Conservation (phyloP, 345 rosid species). For the Salix purpurea region DNA sequence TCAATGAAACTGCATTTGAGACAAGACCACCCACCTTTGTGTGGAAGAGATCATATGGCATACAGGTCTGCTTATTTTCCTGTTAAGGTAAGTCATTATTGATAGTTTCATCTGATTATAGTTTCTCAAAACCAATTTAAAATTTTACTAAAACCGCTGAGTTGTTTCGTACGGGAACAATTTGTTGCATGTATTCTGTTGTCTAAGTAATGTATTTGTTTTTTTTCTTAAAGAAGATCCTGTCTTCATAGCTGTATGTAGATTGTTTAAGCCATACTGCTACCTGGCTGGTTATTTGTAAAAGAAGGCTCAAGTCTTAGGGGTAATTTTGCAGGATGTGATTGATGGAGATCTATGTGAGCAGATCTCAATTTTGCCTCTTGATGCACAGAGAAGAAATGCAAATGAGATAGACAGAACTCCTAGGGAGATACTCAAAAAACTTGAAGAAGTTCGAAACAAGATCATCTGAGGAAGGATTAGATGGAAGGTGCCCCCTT, state of each 20-base stretch:
- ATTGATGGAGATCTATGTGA: slow-evolving; percentile 96
- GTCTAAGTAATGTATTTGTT: background rate
- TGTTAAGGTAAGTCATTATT: slow-evolving; percentile 56
- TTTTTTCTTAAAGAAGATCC: background rate
- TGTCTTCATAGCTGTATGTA: background rate
- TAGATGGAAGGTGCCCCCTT: slow-evolving; percentile 1
- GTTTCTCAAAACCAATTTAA: background rate
- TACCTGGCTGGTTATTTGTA: background rate
- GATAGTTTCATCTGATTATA: background rate
- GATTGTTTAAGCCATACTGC: background rate
- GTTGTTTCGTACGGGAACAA: background rate
- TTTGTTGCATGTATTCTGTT: background rate
- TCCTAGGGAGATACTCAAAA: slow-evolving; percentile 91
- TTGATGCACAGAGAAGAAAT: slow-evolving; percentile 80
- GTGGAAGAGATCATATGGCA: slow-evolving; percentile 84
- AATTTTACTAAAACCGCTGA: background rate
- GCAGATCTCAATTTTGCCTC: slow-evolving; percentile 83
- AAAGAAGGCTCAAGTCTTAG: slow-evolving; percentile 7
- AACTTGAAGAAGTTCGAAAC: slow-evolving; percentile 85
- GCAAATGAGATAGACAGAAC: slow-evolving; percentile 93
- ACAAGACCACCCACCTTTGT: slow-evolving; percentile 92
- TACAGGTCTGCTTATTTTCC: slow-evolving; percentile 94
- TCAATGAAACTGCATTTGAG: slow-evolving; percentile 61
- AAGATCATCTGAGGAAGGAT: slow-evolving; percentile 51
- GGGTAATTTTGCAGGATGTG: slow-evolving; percentile 66